Base-by-base conservation (phyloP, 139 green algal species). In the Volvox reticuliferus region DNA sequence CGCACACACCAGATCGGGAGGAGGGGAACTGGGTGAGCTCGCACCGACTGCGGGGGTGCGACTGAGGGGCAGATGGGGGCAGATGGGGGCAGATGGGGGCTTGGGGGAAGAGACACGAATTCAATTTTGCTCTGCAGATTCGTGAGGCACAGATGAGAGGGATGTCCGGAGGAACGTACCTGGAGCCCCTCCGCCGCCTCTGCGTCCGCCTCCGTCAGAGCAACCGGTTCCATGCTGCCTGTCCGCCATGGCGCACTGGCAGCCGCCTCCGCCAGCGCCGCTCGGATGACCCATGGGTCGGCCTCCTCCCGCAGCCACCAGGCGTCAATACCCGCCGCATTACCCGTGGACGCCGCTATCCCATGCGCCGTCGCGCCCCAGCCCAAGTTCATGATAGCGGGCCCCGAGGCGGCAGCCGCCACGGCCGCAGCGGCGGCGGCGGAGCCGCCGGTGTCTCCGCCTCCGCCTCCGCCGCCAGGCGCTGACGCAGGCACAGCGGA, bases 241-340 rank as follows among this genome's bases (percentile, higher is more conserved):
- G 32, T 85, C 61, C 82, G 80, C 87, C 91, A 92, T 9, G 33
- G 50, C 67, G 88, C 87, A 82, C 17, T 82, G 35, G 91, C 93
- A 16, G 93, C 83, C 69, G 92, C 93, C 84, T 94, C 90, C 86
- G 80, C 88, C 33, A 82, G 91, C 36, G 93, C 90, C 30, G 61
- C 82, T 0, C 76, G 44, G 20, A 94, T 82, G 71, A 94, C 62
- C 65, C 30, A 35, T 19, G 65, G 44, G 76, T 94, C 93, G 33
- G 90, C 90, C 79, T 95, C 94, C 82, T 96, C 94, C 76, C 85
- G 73, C n/a, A 26, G 1, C 86, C 75, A 90, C 73, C 86, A 90
- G 1, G 32, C 26, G 20, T 76, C 75, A 1, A 50, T 65, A 18
- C 35, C 67, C 22, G 32, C 67, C 0, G 50, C 86, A 55, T 18